Evolutionary conservation across 129 eudicot genomes (phyloP).

Genomic region (Flaveria robusta): DNA sequence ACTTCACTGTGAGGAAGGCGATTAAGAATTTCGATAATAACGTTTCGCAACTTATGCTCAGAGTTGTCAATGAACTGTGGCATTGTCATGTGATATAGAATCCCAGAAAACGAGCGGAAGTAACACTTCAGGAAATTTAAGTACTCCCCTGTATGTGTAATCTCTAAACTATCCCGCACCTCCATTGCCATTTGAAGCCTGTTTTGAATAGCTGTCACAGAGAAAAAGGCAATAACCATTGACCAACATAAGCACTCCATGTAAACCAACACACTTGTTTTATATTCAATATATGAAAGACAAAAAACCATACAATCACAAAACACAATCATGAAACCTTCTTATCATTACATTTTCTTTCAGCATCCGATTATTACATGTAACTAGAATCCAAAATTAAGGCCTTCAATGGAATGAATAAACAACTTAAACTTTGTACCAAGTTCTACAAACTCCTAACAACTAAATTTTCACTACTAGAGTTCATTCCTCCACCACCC

Average conservation of each 20-base stretch:
- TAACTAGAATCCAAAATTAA: constrained; percentile 1
- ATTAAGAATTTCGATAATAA: constrained; percentile 81
- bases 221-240: constrained; percentile 11
- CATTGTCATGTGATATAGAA: constrained; percentile 72
- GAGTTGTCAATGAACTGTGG: constrained; percentile 83
- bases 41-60: constrained; percentile 82
- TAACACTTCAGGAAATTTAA: constrained; percentile 85
- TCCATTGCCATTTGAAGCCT: constrained; percentile 99
- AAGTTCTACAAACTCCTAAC: not conserved
- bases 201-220: constrained; percentile 61
- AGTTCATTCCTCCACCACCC: not conserved
- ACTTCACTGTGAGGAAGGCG: constrained; percentile 95
- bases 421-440: not conserved
- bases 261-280: not conserved
- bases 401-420: not conserved
- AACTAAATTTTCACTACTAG: not conserved
- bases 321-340: too few species aligned
- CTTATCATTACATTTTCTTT: too few species aligned
- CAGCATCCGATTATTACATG: constrained; percentile 15
- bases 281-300: too few species aligned
- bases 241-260: constrained; percentile 10
- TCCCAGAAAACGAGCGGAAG: constrained; percentile 76
- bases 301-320: too few species aligned
- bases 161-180: constrained; percentile 97
- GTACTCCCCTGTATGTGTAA: constrained; percentile 95